Percentiles rank a stretch among this genome's conserved stretches.
These are phyloP conservation scores for Termitomyces sp. DNA, from an alignment of 768 basidiomycete genomes.

Conservation along the genomic window DNA sequence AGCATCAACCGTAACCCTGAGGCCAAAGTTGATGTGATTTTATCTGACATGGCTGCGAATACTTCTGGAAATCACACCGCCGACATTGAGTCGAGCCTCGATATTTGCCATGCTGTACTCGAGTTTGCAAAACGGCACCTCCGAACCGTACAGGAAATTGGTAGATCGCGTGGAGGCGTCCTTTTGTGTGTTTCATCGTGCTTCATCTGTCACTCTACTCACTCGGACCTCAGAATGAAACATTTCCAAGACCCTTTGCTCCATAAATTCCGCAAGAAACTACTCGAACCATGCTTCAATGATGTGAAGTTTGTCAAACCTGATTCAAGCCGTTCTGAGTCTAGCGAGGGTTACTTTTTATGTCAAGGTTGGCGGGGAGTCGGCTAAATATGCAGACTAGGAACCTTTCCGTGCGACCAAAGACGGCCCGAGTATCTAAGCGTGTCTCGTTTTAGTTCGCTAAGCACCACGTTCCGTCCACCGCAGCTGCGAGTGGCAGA, in stretches of 20 bases:
- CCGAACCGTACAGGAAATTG: slow-evolving; percentile 36
- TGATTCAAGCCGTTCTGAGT: slow-evolving; percentile 68
- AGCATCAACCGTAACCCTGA: slow-evolving; percentile 19
- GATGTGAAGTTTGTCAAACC: slow-evolving; percentile 75
- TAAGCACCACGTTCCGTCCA: not conserved
- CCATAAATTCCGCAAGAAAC: slow-evolving; percentile 54
- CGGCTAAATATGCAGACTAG: not conserved
- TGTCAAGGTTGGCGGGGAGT: slow-evolving; percentile 64
- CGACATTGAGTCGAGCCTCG: slow-evolving; percentile 65
- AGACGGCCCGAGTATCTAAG: not conserved
- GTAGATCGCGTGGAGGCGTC: slow-evolving; percentile 40
- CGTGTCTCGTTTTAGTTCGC: not conserved
- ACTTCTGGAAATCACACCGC: slow-evolving; percentile 60
- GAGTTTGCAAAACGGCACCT: slow-evolving; percentile 57
- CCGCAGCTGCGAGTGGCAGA: not conserved
- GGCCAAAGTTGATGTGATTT: slow-evolving; percentile 66
- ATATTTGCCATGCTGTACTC: slow-evolving; percentile 71
- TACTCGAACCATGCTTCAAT: slow-evolving; percentile 58
- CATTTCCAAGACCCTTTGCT: slow-evolving; percentile 76
- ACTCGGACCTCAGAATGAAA: slow-evolving; percentile 54
- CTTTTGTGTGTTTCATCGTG: slow-evolving; percentile 42
- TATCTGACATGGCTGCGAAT: slow-evolving; percentile 91
- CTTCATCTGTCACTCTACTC: not conserved
- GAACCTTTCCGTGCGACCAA: not conserved
- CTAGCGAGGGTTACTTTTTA: slow-evolving; percentile 81